Base-by-base conservation (phyloP, 306 rosid genomes). In the Trifolium fragiferum region DNA sequence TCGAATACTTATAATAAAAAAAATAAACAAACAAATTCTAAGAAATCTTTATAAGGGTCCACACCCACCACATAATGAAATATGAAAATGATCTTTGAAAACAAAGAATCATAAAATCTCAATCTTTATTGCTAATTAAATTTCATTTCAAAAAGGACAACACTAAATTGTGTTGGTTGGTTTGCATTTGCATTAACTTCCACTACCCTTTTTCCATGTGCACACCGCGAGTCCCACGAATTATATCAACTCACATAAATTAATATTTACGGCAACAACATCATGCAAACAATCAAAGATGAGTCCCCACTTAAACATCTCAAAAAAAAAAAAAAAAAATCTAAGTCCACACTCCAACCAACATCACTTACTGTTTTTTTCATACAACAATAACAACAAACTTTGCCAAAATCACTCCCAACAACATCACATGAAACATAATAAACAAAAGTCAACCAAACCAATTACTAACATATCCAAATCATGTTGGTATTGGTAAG, bases 391-490 rank as follows among this genome's bases (percentile, higher is more conserved):
- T 14, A 55, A 25, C 11, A 54, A 54, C 37, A 58, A 58, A 30
- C 66, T 60, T 60, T 60, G 20, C 66, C 66, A 60, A 60, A 60
- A 30, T 60, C 66, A 60, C 66, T 60, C 40, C 66, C 66, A 57
- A 57, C 63, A 57, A 30, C 66, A 60, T 60, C 66, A 60, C 66
- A 60, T 60, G 66, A 60, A 60, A 60, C 38, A 59, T 27, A n/a
- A 59, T 59, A 3, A 59, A 30, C 66, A 60, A 60, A 60, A 30
- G 69, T 46, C 74, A 76, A 63, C 12, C 65, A 76, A 76, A 76
- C 15, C 49, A 71, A 54, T 32, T 21, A 32, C 41, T 75, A 80
- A 80, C 84, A 68, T 58, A 51, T 62, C 74, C 69, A 76, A 44
- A 55, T 63, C 67, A 69, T 66, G 37, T 60, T 60, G 66, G 66